Conservation (phyloP, 2,329 filamentous ascomycete species). For the Sphaceloma murrayae region DNA sequence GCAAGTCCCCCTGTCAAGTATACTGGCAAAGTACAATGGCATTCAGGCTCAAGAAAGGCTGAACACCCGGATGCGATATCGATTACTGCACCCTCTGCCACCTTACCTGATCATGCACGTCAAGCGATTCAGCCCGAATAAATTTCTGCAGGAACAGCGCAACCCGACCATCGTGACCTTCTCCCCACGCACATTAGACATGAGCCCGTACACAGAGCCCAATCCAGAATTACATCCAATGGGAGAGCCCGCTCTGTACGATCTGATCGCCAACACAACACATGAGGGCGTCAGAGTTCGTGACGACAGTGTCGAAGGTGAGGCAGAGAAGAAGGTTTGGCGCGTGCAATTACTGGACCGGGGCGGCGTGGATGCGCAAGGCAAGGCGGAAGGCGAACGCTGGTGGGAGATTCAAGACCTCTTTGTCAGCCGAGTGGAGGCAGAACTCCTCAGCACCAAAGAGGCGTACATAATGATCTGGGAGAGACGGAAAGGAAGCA, state of each 20-base stretch:
- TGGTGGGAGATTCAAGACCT: slow-evolving; percentile 94
- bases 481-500: slow-evolving; percentile 62
- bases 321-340: slow-evolving; percentile 88
- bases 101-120: slow-evolving; percentile 90
- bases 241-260: slow-evolving; percentile 83
- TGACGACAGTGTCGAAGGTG: slow-evolving; percentile 78
- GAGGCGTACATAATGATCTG: slow-evolving; percentile 95
- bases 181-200: slow-evolving; percentile 72
- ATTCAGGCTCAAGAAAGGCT: slow-evolving; percentile 77
- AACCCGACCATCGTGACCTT: slow-evolving; percentile 99
- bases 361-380: slow-evolving; percentile 21
- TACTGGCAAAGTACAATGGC: slow-evolving; percentile 90
- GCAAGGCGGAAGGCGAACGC: slow-evolving; percentile 52
- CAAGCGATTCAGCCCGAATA: slow-evolving; percentile 94
- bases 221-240: slow-evolving; percentile 61
- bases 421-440: slow-evolving; percentile 81
- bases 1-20: slow-evolving; percentile 70
- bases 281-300: slow-evolving; percentile 69
- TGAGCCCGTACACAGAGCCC: slow-evolving; percentile 84
- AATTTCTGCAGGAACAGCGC: slow-evolving; percentile 79
- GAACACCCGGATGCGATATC: slow-evolving; percentile 78
- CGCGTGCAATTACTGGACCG: slow-evolving; percentile 82
- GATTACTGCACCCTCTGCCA: slow-evolving; percentile 79
- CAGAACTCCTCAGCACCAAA: slow-evolving; percentile 80
- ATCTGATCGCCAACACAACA: slow-evolving; percentile 89